Evolutionary conservation across 2,329 filamentous ascomycete species (phyloP).

Genomic region (Beauveria australis): DNA sequence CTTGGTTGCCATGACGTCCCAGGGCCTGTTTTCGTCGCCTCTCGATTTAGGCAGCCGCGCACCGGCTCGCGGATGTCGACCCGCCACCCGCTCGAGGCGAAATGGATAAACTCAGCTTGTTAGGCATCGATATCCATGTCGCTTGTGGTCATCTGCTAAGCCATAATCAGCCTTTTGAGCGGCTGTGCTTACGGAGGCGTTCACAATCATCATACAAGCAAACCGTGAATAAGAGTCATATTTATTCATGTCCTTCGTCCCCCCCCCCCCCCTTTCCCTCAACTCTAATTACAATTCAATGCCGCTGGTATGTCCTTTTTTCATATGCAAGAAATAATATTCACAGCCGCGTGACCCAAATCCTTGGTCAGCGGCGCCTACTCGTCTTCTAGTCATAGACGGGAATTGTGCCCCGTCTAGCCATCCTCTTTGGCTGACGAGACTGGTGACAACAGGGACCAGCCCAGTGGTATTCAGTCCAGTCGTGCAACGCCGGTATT

Average conservation of each 20-base stretch:
- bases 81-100: neutral
- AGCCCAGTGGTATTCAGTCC: neutral
- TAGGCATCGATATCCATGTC: neutral
- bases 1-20: neutral
- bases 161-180: neutral
- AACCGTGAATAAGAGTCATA: neutral
- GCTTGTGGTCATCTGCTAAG: neutral
- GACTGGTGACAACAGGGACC: neutral
- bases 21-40: neutral
- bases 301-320: neutral
- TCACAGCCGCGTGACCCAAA: neutral
- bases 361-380: neutral
- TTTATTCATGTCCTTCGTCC: conserved; percentile 1
- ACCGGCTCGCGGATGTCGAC: neutral
- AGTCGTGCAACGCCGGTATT: neutral
- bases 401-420: neutral
- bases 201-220: neutral
- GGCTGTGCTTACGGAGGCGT: neutral
- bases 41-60: conserved; percentile 5
- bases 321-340: conserved; percentile 5
- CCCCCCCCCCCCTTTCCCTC: too few species aligned
- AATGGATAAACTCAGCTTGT: neutral
- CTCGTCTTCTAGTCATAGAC: neutral
- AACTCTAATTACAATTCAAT: conserved; percentile 6
- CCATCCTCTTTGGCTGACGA: neutral